Evolutionary conservation across 306 rosid species (phyloP), one percentile per base, ranked within the genome.

Genomic region (Aeschynomene evenia): DNA sequence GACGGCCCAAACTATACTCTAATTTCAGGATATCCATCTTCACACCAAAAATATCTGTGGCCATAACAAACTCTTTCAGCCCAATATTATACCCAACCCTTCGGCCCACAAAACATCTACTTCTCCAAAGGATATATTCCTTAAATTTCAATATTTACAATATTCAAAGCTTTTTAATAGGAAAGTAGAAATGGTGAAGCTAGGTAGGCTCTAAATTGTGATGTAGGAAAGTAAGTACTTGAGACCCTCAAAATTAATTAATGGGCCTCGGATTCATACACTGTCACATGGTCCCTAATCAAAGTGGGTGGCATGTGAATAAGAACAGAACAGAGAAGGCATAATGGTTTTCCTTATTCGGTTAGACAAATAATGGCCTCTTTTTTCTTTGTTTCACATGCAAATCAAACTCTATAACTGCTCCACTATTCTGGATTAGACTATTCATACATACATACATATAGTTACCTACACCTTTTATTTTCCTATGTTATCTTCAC

Each of bases 261-360:
- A 69, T 73, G 82, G 80, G 60, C 31, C 53, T 66, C 10, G 12
- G 2, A 60, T 20, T 29, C 66, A 29, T 20, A 39, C 66, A 29
- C 18, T 46, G 28, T 66, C 79, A 82, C 84, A 71, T 67, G 80
- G 84, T 46, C 58, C 70, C 70, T 56, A 18, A 64, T 39, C 15
- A 64, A 67, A 77, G 80, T 59, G 45, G 65, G 31, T 15, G 21
- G 69, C 80, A 83, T 77, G 85, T 80, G 88, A 53, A 69, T 9
- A 50, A 7, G 15, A 74, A 45, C 45, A n/a, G n/a, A n/a, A n/a
- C n/a, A n/a, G 60, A 12, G 5, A 54, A n/a, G 49, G 72, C 60
- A 59, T 29, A 42, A 65, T 73, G 43, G 75, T 19, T 80, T 80
- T 57, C 89, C 66, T 31, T 56, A 31, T 82, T 71, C 0, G 73